These are phyloP conservation scores for Botrytis deweyae DNA, from an alignment of 2,329 filamentous ascomycete species.

Conservation along the genomic window DNA sequence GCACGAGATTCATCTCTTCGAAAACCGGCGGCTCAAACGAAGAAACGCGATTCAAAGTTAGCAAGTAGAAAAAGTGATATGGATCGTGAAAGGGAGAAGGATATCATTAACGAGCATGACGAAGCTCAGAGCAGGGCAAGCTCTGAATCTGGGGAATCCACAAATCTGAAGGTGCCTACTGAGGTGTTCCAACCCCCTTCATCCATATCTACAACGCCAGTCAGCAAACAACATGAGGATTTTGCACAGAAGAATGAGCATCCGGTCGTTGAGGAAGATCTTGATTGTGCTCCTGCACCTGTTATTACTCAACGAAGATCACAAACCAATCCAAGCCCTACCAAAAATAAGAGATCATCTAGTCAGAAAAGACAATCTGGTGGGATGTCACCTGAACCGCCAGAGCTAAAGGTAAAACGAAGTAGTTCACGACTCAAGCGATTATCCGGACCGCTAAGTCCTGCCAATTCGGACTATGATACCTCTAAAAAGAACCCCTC, in stretches of 20 bases:
- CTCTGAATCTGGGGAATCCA: constrained; percentile 34
- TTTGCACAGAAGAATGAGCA: constrained; percentile 26
- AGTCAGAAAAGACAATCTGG: constrained; percentile 46
- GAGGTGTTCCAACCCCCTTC: constrained; percentile 38
- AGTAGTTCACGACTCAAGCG: constrained; percentile 60
- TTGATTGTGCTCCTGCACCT: constrained; percentile 70
- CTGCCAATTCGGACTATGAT: constrained; percentile 32
- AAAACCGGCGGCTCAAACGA: constrained; percentile 52
- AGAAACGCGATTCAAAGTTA: constrained; percentile 53
- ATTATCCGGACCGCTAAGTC: constrained; percentile 50
- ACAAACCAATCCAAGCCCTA: constrained; percentile 43
- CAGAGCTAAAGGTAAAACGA: constrained; percentile 50
- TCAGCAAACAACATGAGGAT: constrained; percentile 32
- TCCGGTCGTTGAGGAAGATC: constrained; percentile 35
- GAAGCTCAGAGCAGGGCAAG: constrained; percentile 30
- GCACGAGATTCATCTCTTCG: constrained; percentile 66
- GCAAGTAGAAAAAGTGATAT: constrained; percentile 47
- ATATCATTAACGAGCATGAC: constrained; percentile 27
- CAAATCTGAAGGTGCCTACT: constrained; percentile 36
- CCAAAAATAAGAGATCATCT: constrained; percentile 36
- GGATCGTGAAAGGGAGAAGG: constrained; percentile 42
- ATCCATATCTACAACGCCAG: constrained; percentile 29
- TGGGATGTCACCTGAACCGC: constrained; percentile 49
- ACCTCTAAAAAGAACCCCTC: constrained; percentile 44
- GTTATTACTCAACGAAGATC: constrained; percentile 61